These are phyloP conservation scores for Candida easanensis DNA, from an alignment of 805 yeast genomes.

Conservation along the genomic window DNA sequence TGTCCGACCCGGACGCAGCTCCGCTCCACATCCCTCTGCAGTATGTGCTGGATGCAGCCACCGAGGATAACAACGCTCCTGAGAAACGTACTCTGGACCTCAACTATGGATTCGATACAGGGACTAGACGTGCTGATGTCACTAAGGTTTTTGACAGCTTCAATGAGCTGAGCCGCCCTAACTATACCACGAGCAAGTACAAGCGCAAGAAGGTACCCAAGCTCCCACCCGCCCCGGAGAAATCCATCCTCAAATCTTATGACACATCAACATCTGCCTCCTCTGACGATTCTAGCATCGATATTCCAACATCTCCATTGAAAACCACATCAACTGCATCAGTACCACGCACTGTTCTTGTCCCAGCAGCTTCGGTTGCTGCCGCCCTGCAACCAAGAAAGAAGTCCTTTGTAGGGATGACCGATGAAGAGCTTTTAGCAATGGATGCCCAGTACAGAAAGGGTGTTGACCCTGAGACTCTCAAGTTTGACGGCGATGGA, in stretches of 20 bases:
- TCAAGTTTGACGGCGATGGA: constrained; percentile 26
- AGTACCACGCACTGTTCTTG: constrained; percentile 2
- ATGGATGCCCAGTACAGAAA: constrained; percentile 25
- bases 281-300: background rate
- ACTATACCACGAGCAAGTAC: background rate
- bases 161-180: constrained; percentile 9
- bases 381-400: constrained; percentile 9
- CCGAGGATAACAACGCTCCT: background rate
- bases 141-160: constrained; percentile 19
- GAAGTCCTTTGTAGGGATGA: constrained; percentile 27
- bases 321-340: background rate
- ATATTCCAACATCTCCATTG: background rate
- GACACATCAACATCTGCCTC: background rate
- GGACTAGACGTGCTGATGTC: constrained; percentile 16
- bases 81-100: constrained; percentile 15
- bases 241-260: constrained; percentile 22
- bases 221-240: constrained; percentile 26
- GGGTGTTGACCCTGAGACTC: constrained; percentile 18
- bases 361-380: constrained; percentile 3
- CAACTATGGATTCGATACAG: constrained; percentile 23
- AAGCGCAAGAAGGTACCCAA: constrained; percentile 20
- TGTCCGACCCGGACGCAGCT: constrained; percentile 17
- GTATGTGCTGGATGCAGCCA: constrained; percentile 8
- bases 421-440: constrained; percentile 25
- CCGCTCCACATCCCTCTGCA: constrained; percentile 28